Evolutionary conservation across 805 yeast species (phyloP), one percentile per base, ranked within the genome.

Genomic region (Isabelozyma gotoi): DNA sequence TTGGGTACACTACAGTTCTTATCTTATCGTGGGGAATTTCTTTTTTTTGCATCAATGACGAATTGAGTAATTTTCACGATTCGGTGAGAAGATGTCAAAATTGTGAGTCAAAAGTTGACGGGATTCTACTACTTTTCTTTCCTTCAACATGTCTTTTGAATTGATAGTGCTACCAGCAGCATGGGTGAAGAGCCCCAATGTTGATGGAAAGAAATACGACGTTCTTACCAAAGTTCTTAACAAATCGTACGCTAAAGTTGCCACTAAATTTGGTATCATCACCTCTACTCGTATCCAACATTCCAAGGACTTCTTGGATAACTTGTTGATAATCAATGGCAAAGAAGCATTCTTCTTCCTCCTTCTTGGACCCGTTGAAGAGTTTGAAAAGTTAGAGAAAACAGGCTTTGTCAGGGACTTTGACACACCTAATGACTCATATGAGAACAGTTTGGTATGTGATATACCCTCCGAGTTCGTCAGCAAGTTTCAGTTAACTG

Each of bases 161-260:
- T 40, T 62, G 3, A 21, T 63, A 3, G 39, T 55, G 1, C 48
- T 63, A n/a, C 45, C 51, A 7, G 49, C 49, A n/a, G 49, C 48
- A 7, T 63, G 68, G 68, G 36, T 60, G 19, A 40, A 47, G 20
- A 36, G 20, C 7, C 32, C 36, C 10, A 20, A 39, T 21, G 16
- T 14, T 2, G 41, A 42, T 20, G 36, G 39, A 19, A 17, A 33
- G n/a, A 29, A 41, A 8, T 43, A 43, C 41, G 37, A 35, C 10
- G 42, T 38, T 17, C 41, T 74, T 21, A 44, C 53, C 5, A 44
- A 55, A 6, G 43, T 75, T n/a, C 57, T 81, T 44, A 81, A 81
- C 53, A 64, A 68, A 42, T 80, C 80, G 1, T 81, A 80, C 55
- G 63, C 73, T 46, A 76, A 73, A 45, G 75, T 77, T 7, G 60